phyloP scores from a whole-genome alignment of 2,329 filamentous ascomycete species.

The Ophiosphaerella herpotricha region DNA sequence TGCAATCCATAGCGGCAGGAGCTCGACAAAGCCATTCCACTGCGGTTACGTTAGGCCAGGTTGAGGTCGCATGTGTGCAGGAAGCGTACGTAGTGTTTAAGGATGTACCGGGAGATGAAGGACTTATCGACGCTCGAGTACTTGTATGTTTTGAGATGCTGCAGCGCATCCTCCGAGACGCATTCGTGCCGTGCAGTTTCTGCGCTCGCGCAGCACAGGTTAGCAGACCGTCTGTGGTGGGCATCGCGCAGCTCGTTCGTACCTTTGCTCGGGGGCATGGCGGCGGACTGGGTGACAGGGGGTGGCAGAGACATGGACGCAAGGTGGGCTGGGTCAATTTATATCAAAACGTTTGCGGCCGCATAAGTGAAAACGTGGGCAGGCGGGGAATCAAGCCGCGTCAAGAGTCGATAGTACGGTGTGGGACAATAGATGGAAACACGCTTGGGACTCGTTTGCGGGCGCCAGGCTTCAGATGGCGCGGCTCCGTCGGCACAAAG shows the following conservation, averaged over 20 bases:
- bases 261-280: constrained; percentile 46
- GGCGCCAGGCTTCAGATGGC: constrained; percentile 17
- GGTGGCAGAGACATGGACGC: constrained; percentile 43
- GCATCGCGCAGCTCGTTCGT: constrained; percentile 7
- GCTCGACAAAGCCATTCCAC: constrained; percentile 96
- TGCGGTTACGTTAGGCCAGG: constrained; percentile 50
- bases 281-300: constrained; percentile 43
- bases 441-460: constrained; percentile 7
- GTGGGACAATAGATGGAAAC: constrained; percentile 12
- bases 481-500: constrained; percentile 20
- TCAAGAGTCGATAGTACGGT: constrained; percentile 16
- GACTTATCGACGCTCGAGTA: constrained; percentile 98
- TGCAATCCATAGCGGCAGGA: constrained; percentile 93
- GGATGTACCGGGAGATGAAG: constrained; percentile 87
- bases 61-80: constrained; percentile 7
- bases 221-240: constrained; percentile 8
- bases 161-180: constrained; percentile 86
- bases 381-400: constrained; percentile 15
- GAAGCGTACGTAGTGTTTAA: constrained; percentile 85
- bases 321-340: constrained; percentile 29
- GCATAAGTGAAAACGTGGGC: constrained; percentile 10
- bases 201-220: constrained; percentile 14
- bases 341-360: constrained; percentile 23
- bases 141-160: constrained; percentile 93
- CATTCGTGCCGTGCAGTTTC: constrained; percentile 70